Conservation (phyloP, 2,329 filamentous ascomycete species). For the Apiospora phragmitis region DNA sequence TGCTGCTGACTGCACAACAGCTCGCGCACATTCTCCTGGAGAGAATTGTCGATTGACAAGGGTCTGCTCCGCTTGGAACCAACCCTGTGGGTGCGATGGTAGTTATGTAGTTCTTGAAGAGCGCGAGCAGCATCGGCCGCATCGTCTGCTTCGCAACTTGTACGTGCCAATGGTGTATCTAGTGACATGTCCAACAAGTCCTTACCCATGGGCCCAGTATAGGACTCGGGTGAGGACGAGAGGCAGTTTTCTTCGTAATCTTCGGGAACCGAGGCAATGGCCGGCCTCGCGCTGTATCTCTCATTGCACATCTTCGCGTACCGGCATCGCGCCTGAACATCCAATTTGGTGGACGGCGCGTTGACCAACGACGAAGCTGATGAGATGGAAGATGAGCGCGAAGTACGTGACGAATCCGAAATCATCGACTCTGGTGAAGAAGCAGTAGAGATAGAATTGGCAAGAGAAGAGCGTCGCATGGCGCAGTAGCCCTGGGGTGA, state of each 20-base stretch:
- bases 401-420: conserved; percentile 61
- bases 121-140: conserved; percentile 56
- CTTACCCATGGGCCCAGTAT: conserved; percentile 53
- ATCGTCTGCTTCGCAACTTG: conserved; percentile 50
- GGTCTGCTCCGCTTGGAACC: conserved; percentile 62
- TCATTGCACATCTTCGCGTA: conserved; percentile 59
- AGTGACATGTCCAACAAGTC: conserved; percentile 50
- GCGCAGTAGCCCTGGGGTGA: conserved; percentile 54
- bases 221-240: conserved; percentile 59
- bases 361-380: conserved; percentile 61
- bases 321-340: conserved; percentile 64
- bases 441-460: conserved; percentile 61
- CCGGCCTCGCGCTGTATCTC: conserved; percentile 52
- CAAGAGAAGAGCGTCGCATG: conserved; percentile 61
- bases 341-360: conserved; percentile 58
- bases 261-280: conserved; percentile 59
- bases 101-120: conserved; percentile 61
- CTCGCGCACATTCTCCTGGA: conserved; percentile 68
- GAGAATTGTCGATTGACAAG: conserved; percentile 56
- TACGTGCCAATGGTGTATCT: conserved; percentile 47
- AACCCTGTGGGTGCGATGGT: conserved; percentile 36
- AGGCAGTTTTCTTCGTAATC: conserved; percentile 52
- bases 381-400: conserved; percentile 65
- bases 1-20: conserved; percentile 46
- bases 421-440: conserved; percentile 70